phyloP scores from a whole-genome alignment of 805 yeast genomes.

The Lipomyces kockii region DNA sequence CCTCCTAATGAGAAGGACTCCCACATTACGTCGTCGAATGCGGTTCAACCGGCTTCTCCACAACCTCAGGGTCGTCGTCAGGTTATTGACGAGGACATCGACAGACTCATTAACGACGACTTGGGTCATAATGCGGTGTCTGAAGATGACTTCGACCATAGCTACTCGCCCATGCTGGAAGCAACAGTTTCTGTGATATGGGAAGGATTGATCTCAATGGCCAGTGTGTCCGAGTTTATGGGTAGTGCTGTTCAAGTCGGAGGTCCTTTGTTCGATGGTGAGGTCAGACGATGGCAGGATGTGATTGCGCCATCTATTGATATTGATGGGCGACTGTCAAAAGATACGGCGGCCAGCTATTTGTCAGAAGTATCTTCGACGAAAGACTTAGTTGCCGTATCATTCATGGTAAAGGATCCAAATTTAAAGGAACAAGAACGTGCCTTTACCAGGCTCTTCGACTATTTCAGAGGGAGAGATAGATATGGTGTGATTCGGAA shows the following conservation, averaged over 20 bases:
- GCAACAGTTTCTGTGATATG: conserved; percentile 46
- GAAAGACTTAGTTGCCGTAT: conserved; percentile 59
- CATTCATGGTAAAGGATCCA: conserved; percentile 47
- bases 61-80: conserved; percentile 16
- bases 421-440: conserved; percentile 34
- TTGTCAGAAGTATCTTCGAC: conserved; percentile 51
- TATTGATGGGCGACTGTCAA: conserved; percentile 68
- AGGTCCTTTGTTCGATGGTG: conserved; percentile 35
- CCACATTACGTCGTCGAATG: background rate
- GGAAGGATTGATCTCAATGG: conserved; percentile 56
- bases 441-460: conserved; percentile 47
- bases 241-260: conserved; percentile 51
- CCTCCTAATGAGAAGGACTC: background rate
- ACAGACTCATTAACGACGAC: conserved; percentile 33
- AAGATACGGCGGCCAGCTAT: conserved; percentile 60
- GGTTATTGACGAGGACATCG: conserved; percentile 31
- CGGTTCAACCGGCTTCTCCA: conserved; percentile 12
- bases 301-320: conserved; percentile 44
- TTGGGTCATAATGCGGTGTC: conserved; percentile 22
- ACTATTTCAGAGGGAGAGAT: conserved; percentile 53
- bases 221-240: conserved; percentile 54
- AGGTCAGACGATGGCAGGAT: conserved; percentile 33
- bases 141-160: conserved; percentile 33
- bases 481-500: conserved; percentile 66
- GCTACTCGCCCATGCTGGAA: conserved; percentile 25